Evolutionary conservation across 169 alveolate species (phyloP), one percentile per base, ranked within the genome.

Genomic region (Cystoisospora suis): DNA sequence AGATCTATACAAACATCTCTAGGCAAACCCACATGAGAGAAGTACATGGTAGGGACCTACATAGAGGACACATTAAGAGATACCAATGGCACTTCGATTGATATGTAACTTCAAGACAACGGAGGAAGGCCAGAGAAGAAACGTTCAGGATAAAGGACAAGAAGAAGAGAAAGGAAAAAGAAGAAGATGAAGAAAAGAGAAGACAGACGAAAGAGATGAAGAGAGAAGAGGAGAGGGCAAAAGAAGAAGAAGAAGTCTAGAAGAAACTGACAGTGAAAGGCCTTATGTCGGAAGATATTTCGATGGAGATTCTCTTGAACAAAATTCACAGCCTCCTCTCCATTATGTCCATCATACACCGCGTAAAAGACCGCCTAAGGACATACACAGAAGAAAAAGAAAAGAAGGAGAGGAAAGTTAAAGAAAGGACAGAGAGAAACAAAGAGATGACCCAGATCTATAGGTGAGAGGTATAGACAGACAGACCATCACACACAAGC

Each of bases 271-370:
- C 83, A 46, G 83, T 72, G 83, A 53, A 72, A 72, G 32, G 83
- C 53, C 47, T 38, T n/a, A 3, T 46, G 42, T 17, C 58, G n/a
- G 36, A 90, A 87, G 56, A 94, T 92, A 61, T 93, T 92, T n/a
- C 85, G 40, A 80, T 94, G 96, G 34, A 94, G 81, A 58, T 93
- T 65, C 61, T 92, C 94, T 34, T 92, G 93, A 9, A 95, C 80
- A 49, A 85, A 93, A 47, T 94, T 93, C 27, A 95, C 96, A 3
- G 97, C 93, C 45, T 86, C 93, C 56, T 94, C 96, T 3, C 96
- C 97, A 89, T 95, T 95, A 58, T 94, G 96, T 3, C 96, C 96
- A 86, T 94, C 96, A 88, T 94, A 95, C 9, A 95, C 93, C 36
- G 95, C 97, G 80, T 93, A 93, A 75, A 92, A 93, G 86, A 93